Conservation (phyloP, 2,329 filamentous ascomycete species). For the Fusarium sp. region DNA sequence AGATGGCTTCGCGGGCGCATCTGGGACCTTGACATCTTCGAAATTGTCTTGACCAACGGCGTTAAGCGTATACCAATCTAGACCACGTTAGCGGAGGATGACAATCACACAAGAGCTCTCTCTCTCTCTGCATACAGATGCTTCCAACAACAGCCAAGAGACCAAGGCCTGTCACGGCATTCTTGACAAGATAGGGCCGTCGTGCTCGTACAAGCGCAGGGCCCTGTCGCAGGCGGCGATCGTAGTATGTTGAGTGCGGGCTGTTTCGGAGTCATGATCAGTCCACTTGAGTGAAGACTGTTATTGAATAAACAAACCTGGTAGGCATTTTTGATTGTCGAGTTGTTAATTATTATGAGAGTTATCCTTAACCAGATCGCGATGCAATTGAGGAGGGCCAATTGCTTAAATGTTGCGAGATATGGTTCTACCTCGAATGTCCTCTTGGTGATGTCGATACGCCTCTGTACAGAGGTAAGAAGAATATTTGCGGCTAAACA, state of each 20-base stretch:
- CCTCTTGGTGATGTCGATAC: slow-evolving; percentile 10
- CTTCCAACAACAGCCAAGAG: slow-evolving; percentile 80
- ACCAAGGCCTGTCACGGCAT: slow-evolving; percentile 80
- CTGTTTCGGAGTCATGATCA: slow-evolving; percentile 48
- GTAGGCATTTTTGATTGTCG: slow-evolving; percentile 29
- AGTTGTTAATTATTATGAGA: background rate
- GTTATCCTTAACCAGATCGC: background rate
- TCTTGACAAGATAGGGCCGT: slow-evolving; percentile 91
- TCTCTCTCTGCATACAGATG: slow-evolving; percentile 74
- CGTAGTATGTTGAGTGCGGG: slow-evolving; percentile 82
- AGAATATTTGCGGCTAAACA: slow-evolving; percentile 38
- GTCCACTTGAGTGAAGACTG: slow-evolving; percentile 14
- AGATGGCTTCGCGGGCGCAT: slow-evolving; percentile 66
- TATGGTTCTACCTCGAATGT: slow-evolving; percentile 20
- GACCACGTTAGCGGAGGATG: slow-evolving; percentile 23
- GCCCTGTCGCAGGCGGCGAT: slow-evolving; percentile 84
- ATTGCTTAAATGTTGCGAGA: slow-evolving; percentile 6
- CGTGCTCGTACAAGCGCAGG: slow-evolving; percentile 91
- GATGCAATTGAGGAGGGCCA: slow-evolving; percentile 3
- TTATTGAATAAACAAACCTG: slow-evolving; percentile 28
- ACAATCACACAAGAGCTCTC: slow-evolving; percentile 40
- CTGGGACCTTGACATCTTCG: slow-evolving; percentile 91
- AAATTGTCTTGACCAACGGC: slow-evolving; percentile 97
- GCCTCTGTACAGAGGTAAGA: slow-evolving; percentile 20
- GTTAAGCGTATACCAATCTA: slow-evolving; percentile 73